Base-by-base conservation (phyloP, 176 grass and related monocot species). In the Luzula sylvatica region DNA sequence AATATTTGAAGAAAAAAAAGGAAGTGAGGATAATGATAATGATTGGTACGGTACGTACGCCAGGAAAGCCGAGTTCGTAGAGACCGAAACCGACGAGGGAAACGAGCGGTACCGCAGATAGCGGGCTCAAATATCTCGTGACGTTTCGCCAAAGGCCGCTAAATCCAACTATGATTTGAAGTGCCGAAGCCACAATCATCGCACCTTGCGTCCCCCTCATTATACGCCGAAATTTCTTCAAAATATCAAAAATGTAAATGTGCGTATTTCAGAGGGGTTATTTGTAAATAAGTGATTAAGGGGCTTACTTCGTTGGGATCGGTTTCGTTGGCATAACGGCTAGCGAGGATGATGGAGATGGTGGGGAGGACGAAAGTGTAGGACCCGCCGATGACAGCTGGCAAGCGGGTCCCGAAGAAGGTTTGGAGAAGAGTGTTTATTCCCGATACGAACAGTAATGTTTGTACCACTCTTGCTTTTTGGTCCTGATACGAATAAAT, bases 131-230 rank as follows among this genome's bases (percentile, higher is more conserved):
- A 55, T 88, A 98, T 72, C 93, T 82, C 11, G 93, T 80, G 58
- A 98, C 86, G 54, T 92, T 98, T 48, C 86, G 77, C 93, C 93
- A 98, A 65, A 98, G 86, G 42, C 93, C 93, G 68, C 93, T 98
- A 56, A 98, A 98, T 23, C 93, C 93, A 51, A 98, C 68, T 55
- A 98, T 87, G 25, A 98, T 98, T 51, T 98, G 93, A 75, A 98
- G 62, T 6, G 93, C 75, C 19, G 93, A 98, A 68, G 86, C 86
- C 65, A 98, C 86, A 25, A 98, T 98, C 23, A 98, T 52, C 11
- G 93, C 93, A 51, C 93, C 93, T 80, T 98, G 93, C 3, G 93
- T 98, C 52, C 82, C 93, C 26, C 82, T 78, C 93, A 98, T 98
- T 60, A 98, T 92, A 26, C 53, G 66, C n/a, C 85, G 72, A 61